Evolutionary conservation across 2,329 filamentous ascomycete genomes (phyloP).

Genomic region (Aspergillus texensis): DNA sequence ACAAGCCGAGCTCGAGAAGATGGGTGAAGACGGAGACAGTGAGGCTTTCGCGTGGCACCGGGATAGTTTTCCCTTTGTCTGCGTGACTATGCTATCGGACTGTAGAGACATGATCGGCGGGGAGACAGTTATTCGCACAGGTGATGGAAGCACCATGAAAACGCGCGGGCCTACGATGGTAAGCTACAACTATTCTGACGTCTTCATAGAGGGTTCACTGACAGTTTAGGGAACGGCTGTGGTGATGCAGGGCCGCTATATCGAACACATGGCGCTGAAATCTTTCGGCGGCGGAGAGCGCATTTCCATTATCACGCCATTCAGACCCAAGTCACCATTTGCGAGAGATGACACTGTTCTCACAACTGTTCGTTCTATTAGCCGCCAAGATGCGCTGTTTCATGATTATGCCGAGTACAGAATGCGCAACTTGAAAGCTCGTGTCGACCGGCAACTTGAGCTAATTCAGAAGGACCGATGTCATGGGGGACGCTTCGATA

Average conservation of each 20-base stretch:
- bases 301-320: background rate
- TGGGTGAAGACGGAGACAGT: background rate
- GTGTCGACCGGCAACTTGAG: background rate
- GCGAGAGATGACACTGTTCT: background rate
- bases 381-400: background rate
- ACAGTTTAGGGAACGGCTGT: conserved; percentile 1
- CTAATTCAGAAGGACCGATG: background rate
- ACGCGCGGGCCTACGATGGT: background rate
- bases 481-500: background rate
- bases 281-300: background rate
- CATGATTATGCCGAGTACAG: conserved; percentile 1
- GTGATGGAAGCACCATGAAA: conserved; percentile 18
- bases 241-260: conserved; percentile 7
- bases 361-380: background rate
- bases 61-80: conserved; percentile 67
- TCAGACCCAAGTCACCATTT: background rate
- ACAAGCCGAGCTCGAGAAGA: background rate
- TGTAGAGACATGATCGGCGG: conserved; percentile 64
- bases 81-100: conserved; percentile 66
- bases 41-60: conserved; percentile 42
- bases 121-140: conserved; percentile 45
- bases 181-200: conserved; percentile 7
- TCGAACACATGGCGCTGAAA: conserved; percentile 8
- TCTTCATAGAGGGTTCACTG: background rate
- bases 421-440: background rate